Percentiles rank a stretch among this genome's conserved stretches.
Evolutionary conservation across 495 filamentous ascomycete species (phyloP).

Genomic region (Trichoderma orchidacearum): DNA sequence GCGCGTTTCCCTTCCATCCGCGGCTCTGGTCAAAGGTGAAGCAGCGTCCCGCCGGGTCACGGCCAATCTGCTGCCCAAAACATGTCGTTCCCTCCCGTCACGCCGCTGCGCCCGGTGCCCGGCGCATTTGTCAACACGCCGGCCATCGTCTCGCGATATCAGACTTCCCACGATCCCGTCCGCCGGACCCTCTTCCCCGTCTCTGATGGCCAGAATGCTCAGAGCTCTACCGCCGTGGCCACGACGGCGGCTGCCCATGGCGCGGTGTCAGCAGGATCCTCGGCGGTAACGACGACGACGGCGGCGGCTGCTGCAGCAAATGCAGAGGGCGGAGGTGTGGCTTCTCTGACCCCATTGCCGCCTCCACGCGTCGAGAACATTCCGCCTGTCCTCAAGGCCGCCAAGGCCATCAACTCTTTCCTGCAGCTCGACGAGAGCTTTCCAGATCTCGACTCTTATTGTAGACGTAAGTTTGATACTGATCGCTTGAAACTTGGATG

Average conservation of each 20-base stretch:
- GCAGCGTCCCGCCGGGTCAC: not conserved
- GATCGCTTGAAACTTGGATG: not conserved
- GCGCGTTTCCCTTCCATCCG: not conserved
- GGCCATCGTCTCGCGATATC: slow-evolving; percentile 26
- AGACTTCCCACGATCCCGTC: slow-evolving; percentile 17
- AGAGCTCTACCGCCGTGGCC: not conserved
- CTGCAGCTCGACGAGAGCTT: slow-evolving; percentile 64
- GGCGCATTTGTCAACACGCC: slow-evolving; percentile 66
- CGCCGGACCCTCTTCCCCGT: slow-evolving; percentile 25
- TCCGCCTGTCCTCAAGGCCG: slow-evolving; percentile 63
- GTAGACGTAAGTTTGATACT: slow-evolving; percentile 58
- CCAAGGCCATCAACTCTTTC: slow-evolving; percentile 68
- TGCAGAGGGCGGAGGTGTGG: not conserved
- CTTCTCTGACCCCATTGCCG: slow-evolving; percentile 4
- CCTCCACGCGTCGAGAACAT: slow-evolving; percentile 3
- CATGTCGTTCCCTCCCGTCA: slow-evolving; percentile 53
- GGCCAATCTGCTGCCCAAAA: slow-evolving; percentile 5
- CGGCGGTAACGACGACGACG: slow-evolving; percentile 3
- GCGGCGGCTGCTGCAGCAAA: not conserved
- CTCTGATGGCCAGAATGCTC: slow-evolving; percentile 2
- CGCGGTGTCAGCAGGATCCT: not conserved
- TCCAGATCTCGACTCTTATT: slow-evolving; percentile 80
- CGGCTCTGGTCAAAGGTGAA: not conserved
- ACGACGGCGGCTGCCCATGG: not conserved
- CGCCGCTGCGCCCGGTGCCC: slow-evolving; percentile 52